phyloP scores from a whole-genome alignment of 345 rosid genomes.

The Linum usitatissimum region DNA sequence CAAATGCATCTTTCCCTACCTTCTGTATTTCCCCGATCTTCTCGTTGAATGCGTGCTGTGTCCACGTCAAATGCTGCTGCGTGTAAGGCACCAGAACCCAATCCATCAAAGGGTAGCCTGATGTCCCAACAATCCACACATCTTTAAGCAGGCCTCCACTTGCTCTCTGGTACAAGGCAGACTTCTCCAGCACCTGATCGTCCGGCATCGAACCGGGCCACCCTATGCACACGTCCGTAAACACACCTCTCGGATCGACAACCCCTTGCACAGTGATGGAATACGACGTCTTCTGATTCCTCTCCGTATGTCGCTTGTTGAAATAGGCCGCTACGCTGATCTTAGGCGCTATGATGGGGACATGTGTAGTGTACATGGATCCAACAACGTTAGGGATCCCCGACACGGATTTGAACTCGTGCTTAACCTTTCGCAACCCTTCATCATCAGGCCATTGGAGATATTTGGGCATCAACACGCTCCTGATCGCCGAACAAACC shows the following conservation, averaged over 20 bases:
- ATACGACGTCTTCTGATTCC: slow-evolving; percentile 68
- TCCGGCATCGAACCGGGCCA: slow-evolving; percentile 88
- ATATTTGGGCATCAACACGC: slow-evolving; percentile 64
- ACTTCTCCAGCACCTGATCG: slow-evolving; percentile 70
- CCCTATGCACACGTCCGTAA: slow-evolving; percentile 75
- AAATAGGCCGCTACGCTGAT: slow-evolving; percentile 64
- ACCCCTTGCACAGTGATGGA: slow-evolving; percentile 71
- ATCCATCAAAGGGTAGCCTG: slow-evolving; percentile 57
- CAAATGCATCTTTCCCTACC: slow-evolving; percentile 53
- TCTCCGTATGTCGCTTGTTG: slow-evolving; percentile 65
- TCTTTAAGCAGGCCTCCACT: slow-evolving; percentile 52
- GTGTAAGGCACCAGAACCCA: slow-evolving; percentile 77
- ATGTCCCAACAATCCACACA: slow-evolving; percentile 60
- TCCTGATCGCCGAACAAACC: slow-evolving; percentile 66
- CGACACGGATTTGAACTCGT: slow-evolving; percentile 36
- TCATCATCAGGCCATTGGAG: slow-evolving; percentile 74
- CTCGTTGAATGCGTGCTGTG: slow-evolving; percentile 74
- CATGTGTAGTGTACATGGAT: slow-evolving; percentile 71
- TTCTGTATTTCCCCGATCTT: slow-evolving; percentile 54
- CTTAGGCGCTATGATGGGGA: slow-evolving; percentile 79
- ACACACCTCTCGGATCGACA: slow-evolving; percentile 54
- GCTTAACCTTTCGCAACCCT: slow-evolving; percentile 28
- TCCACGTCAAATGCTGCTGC: slow-evolving; percentile 69
- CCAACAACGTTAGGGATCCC: slow-evolving; percentile 67
- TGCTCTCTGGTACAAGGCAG: slow-evolving; percentile 59